Conservation (phyloP, 495 filamentous ascomycete species). For the Daldinia vernicosa region DNA sequence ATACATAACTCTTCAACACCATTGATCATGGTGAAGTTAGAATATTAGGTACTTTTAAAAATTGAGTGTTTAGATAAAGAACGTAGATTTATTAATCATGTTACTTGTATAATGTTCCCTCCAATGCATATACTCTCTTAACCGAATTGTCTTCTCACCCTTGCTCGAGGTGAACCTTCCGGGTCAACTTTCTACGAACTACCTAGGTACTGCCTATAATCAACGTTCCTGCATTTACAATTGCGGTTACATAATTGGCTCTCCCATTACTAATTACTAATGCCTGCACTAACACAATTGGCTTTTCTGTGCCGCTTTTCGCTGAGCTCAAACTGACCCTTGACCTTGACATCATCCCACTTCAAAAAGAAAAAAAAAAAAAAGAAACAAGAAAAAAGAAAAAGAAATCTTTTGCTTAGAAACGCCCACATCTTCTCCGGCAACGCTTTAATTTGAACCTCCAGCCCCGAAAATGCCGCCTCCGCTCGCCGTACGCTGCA, state of each 20-base stretch:
- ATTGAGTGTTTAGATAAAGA: not conserved
- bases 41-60: not conserved
- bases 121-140: slow-evolving; percentile 2
- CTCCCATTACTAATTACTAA: slow-evolving; percentile 33
- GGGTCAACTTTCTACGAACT: not conserved
- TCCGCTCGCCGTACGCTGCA: slow-evolving; percentile 42
- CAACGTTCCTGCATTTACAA: slow-evolving; percentile 19
- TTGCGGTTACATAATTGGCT: slow-evolving; percentile 30
- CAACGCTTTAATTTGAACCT: not conserved
- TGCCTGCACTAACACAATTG: not conserved
- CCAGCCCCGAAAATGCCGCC: slow-evolving; percentile 47
- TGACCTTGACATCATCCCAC: slow-evolving; percentile 60
- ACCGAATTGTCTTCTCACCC: not conserved
- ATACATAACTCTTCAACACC: not conserved
- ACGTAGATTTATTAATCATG: not conserved
- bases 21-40: not conserved
- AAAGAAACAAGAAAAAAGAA: too few relatives aligned
- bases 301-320: slow-evolving; percentile 20
- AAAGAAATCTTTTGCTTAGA: slow-evolving; percentile 42
- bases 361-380: slow-evolving; percentile 34
- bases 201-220: not conserved
- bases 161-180: not conserved
- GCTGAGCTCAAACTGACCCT: slow-evolving; percentile 27
- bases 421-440: slow-evolving; percentile 17
- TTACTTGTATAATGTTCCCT: not conserved